Conservation (phyloP, 345 rosid genomes). For the Nephelium lappaceum region DNA sequence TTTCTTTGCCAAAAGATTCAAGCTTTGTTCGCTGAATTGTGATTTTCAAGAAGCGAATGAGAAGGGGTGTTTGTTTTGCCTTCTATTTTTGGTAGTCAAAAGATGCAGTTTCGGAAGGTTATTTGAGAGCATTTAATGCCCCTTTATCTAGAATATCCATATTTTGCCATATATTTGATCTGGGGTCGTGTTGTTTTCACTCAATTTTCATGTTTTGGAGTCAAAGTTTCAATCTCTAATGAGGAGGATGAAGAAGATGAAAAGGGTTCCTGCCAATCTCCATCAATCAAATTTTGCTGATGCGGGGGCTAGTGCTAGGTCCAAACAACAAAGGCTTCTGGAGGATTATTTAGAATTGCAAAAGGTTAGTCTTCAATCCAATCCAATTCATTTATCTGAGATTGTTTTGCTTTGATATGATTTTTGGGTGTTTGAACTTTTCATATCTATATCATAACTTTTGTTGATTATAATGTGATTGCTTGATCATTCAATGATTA, state of each 20-base stretch:
- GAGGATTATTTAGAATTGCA: slow-evolving; percentile 42
- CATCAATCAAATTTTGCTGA: slow-evolving; percentile 10
- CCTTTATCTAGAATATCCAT: background rate
- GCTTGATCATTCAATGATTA: background rate
- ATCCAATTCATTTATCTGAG: background rate
- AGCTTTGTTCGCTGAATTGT: background rate
- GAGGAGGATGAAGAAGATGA: slow-evolving; percentile 34
- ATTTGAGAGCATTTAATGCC: background rate
- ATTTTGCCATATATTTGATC: background rate
- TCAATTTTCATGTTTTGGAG: slow-evolving; percentile 1
- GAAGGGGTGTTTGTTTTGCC: background rate
- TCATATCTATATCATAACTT: background rate
- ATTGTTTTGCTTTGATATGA: background rate
- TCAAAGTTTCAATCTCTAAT: slow-evolving; percentile 21
- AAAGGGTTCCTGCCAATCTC: slow-evolving; percentile 25
- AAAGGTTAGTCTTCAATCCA: slow-evolving; percentile 31
- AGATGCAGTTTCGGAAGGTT: background rate
- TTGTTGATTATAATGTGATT: background rate
- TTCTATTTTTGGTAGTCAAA: background rate
- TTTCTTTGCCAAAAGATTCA: background rate
- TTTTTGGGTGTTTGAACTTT: background rate
- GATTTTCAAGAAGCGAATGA: background rate
- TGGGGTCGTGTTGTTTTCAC: background rate
- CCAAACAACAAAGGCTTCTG: slow-evolving; percentile 36
- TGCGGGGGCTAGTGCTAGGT: slow-evolving; percentile 23